These are phyloP conservation scores for Colletotrichum sp. DNA, from an alignment of 2,329 filamentous ascomycete species.

Conservation along the genomic window DNA sequence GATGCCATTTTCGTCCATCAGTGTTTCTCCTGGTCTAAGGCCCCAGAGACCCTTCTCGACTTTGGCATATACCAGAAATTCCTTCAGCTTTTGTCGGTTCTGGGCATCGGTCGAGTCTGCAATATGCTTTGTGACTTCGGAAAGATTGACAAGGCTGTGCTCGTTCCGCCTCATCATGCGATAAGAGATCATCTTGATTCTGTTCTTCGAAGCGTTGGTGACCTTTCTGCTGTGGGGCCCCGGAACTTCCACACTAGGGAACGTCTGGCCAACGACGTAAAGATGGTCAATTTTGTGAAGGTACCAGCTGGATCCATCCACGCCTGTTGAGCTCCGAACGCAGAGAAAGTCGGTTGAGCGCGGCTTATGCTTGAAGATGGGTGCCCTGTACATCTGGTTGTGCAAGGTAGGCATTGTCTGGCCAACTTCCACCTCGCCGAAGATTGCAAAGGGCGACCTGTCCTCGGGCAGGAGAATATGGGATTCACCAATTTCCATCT, in stretches of 20 bases:
- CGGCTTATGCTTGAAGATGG: constrained; percentile 85
- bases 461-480: constrained; percentile 90
- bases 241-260: constrained; percentile 90
- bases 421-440: constrained; percentile 89
- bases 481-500: constrained; percentile 86
- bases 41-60: constrained; percentile 85
- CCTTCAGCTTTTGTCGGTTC: constrained; percentile 95
- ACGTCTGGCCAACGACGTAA: constrained; percentile 89
- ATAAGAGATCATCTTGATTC: constrained; percentile 94
- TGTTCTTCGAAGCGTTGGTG: constrained; percentile 95
- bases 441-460: constrained; percentile 93
- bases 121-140: constrained; percentile 90
- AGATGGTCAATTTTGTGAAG: constrained; percentile 90
- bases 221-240: constrained; percentile 94
- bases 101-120: constrained; percentile 93
- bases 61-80: constrained; percentile 92
- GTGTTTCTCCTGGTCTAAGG: constrained; percentile 71
- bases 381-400: constrained; percentile 94
- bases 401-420: constrained; percentile 90
- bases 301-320: constrained; percentile 79
- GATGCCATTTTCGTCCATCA: constrained; percentile 82
- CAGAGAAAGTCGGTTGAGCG: constrained; percentile 86
- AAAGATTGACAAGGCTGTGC: constrained; percentile 71
- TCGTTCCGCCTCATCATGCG: constrained; percentile 82
- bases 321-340: constrained; percentile 79